Percentiles rank a stretch among this genome's conserved stretches.
Conservation (phyloP, 345 rosid genomes). For the Hibiscus tridactylites region DNA sequence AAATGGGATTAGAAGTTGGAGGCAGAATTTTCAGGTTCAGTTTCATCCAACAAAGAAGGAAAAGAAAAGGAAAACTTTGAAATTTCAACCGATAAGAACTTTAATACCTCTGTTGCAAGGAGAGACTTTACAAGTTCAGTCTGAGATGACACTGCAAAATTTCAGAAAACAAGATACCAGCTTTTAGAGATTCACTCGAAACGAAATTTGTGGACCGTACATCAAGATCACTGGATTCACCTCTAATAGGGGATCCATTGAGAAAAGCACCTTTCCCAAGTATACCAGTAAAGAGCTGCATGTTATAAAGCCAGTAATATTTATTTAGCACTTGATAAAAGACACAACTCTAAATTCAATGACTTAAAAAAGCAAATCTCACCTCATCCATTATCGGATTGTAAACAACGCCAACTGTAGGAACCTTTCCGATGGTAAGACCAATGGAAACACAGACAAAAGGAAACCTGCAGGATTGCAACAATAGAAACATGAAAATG, state of each 20-base stretch:
- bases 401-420: slow-evolving; percentile 81
- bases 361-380: slow-evolving; percentile 11
- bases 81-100: background rate
- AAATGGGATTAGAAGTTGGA: background rate
- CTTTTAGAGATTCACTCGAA: background rate
- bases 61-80: background rate
- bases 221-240: slow-evolving; percentile 22
- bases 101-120: slow-evolving; percentile 72
- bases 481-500: background rate
- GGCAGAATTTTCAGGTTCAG: background rate
- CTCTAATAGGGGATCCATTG: slow-evolving; percentile 77
- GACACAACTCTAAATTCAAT: background rate
- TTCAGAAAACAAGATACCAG: slow-evolving; percentile 9
- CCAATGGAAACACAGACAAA: slow-evolving; percentile 89
- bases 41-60: background rate
- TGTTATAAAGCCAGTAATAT: slow-evolving; percentile 4
- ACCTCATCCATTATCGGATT: slow-evolving; percentile 96
- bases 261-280: slow-evolving; percentile 75
- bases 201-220: background rate
- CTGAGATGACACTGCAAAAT: slow-evolving; percentile 63
- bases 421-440: slow-evolving; percentile 73
- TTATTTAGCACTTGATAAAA: background rate
- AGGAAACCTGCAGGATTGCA: slow-evolving; percentile 51
- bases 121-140: slow-evolving; percentile 75
- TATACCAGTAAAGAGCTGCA: slow-evolving; percentile 73